Evolutionary conservation across 352 stramenopile genomes (phyloP), one percentile per base, ranked within the genome.

Genomic region (Pythium graminicola): DNA sequence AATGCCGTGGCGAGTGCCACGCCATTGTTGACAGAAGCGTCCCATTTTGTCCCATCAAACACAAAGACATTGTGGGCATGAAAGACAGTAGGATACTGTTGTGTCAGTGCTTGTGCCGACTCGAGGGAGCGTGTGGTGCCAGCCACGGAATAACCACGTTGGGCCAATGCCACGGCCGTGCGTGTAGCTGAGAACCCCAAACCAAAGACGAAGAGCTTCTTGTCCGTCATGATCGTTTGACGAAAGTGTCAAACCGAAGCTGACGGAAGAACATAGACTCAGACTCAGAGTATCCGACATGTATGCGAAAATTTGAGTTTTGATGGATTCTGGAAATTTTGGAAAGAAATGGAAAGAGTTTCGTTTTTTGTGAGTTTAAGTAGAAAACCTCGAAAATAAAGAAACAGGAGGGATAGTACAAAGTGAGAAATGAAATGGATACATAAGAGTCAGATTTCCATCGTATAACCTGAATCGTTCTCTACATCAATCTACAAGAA

Each of bases 191-290:
- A 83, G 70, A 86, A 97, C 23, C 88, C 88, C 22, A 96, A 56
- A 27, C 88, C 88, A 57, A 97, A 95, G 20, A 97, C 80, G 58
- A 97, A 95, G 28, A 89, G 69, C 47, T 54, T 54, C 57, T 84
- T 84, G 22, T 43, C 32, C 28, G 11, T 11, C 29, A 24, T 43
- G 28, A 11, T 41, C 8, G 27, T 6, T 11, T 43, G 57, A 27
- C 14, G 33, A 13, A 47, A 28, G 16, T 14, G 35, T 41, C 6
- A 16, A n/a, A n/a, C n/a, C n/a, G 19, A 14, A 9, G 36, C 6
- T 43, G 9, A 43, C 7, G 36, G 36, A 43, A n/a, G n/a, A n/a
- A n/a, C n/a, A n/a, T n/a, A n/a, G n/a, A n/a, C n/a, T n/a, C n/a
- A n/a, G n/a, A n/a, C n/a, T n/a, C n/a, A n/a, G n/a, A n/a, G n/a